Percentiles rank a stretch among this genome's conserved stretches.
These are phyloP conservation scores for Ophiostoma piceae DNA, from an alignment of 2,329 filamentous ascomycete species.

Conservation along the genomic window DNA sequence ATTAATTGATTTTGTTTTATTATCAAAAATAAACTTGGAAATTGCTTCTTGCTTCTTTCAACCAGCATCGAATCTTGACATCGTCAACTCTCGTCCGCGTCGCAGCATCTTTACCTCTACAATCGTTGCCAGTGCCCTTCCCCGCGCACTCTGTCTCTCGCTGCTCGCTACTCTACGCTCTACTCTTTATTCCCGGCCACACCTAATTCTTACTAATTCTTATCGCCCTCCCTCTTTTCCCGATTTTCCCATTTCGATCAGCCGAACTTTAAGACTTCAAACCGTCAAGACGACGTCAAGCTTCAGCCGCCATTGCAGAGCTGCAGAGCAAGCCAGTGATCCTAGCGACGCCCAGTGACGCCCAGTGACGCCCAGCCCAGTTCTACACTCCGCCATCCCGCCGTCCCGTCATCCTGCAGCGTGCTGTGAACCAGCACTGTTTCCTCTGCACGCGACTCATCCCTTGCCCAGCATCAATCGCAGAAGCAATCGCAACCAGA, in stretches of 20 bases:
- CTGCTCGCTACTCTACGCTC: background rate
- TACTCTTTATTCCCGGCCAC: background rate
- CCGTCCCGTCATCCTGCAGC: background rate
- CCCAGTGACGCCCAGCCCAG: background rate
- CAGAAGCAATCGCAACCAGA: background rate
- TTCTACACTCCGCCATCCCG: background rate
- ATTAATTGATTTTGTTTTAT: background rate
- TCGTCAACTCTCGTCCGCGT: background rate
- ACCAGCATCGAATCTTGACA: background rate
- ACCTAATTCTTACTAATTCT: background rate
- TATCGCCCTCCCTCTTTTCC: conserved; percentile 8
- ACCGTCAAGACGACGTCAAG: background rate
- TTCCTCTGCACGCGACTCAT: background rate
- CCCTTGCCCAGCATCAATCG: background rate
- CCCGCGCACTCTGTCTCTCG: background rate
- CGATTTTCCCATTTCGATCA: background rate
- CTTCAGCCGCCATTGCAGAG: background rate
- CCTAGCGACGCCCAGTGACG: background rate
- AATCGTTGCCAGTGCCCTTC: background rate
- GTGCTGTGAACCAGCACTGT: background rate
- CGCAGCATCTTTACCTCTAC: background rate
- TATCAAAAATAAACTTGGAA: no score
- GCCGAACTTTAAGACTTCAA: background rate
- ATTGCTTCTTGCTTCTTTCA: background rate
- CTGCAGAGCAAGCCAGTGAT: background rate